Conservation (phyloP, 441 rosid species). For the Capsella rubella region DNA sequence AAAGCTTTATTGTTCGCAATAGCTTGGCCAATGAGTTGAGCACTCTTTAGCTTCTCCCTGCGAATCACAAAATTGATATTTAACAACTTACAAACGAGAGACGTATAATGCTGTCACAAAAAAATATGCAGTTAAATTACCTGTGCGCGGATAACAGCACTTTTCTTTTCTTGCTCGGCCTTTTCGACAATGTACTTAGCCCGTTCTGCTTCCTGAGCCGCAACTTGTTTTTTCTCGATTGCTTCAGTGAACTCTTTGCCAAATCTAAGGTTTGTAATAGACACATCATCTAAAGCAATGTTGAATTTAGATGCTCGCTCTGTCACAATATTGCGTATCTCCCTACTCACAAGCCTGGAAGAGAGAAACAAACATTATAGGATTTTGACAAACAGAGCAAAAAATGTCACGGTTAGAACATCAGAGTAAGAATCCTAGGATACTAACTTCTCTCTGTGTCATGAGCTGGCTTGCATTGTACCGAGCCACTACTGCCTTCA, state of each 20-base stretch:
- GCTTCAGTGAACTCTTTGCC: slow-evolving; percentile 84
- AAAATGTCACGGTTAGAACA: not conserved
- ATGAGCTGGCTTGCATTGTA: slow-evolving; percentile 93
- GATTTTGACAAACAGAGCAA: not conserved
- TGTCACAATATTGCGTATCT: slow-evolving; percentile 75
- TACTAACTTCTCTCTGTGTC: slow-evolving; percentile 78
- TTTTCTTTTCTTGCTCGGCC: slow-evolving; percentile 87
- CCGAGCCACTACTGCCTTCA: slow-evolving; percentile 87
- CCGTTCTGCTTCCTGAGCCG: slow-evolving; percentile 87
- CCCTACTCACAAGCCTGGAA: slow-evolving; percentile 71
- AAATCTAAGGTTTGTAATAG: slow-evolving; percentile 76
- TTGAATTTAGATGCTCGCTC: slow-evolving; percentile 70
- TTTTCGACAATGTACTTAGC: slow-evolving; percentile 83
- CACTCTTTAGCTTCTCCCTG: slow-evolving; percentile 93
- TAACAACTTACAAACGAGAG: not conserved
- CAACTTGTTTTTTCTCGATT: slow-evolving; percentile 86
- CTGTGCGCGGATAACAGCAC: slow-evolving; percentile 87
- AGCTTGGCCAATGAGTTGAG: slow-evolving; percentile 82
- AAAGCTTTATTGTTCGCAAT: slow-evolving; percentile 87
- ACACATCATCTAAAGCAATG: slow-evolving; percentile 80
- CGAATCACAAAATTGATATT: not conserved
- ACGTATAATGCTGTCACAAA: not conserved
- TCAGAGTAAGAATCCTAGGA: not conserved
- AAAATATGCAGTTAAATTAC: slow-evolving; percentile 37
- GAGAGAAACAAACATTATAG: not conserved